Evolutionary conservation across 2,329 filamentous ascomycete genomes (phyloP), one percentile per base, ranked within the genome.

Genomic region (Neofusicoccum laricinum): DNA sequence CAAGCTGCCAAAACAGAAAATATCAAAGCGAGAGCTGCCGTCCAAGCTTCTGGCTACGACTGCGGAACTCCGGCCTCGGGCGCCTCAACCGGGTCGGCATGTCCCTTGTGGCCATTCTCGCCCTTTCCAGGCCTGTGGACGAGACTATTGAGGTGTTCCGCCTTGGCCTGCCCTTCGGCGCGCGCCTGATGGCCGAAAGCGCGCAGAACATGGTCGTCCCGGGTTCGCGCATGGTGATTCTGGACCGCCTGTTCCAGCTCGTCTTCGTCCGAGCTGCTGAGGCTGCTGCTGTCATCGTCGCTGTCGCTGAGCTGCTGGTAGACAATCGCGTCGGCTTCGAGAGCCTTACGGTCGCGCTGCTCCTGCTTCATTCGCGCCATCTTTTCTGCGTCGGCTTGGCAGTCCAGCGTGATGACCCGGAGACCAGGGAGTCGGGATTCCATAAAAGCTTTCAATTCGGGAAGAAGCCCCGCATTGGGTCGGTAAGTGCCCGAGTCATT

Each of bases 401-500:
- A 96, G 72, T 93, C 90, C 69, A 94, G 85, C 0, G 87, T 87
- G 0, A 88, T 81, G 50, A 97, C 81, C 59, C 90, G 87, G 0
- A 98, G 79, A 0, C 91, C 92, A 0, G 91, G 91, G 38, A 97
- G 87, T 68, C 94, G 92, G 25, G 76, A 77, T 36, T 88, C 79
- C 2, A 98, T 78, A 72, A 92, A 96, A 11, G 81, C 72, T 61
- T 89, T 87, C 1, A 98, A 81, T 0, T 88, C 75, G 0, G 91
- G 90, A 1, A 98, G 84, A 10, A 91, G 82, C 11, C 88, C 84
- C 64, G 90, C 90, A 72, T 96, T 92, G 0, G 94, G 94, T 0
- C 94, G 86, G 76, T 98, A 98, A 0, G 94, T 98, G 11, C 94
- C 94, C 63, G 89, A 92, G 77, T 97, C 94, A 72, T 98, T 98